Evolutionary conservation across 352 stramenopile species (phyloP), one percentile per base, ranked within the genome.

Genomic region (Globisporangium splendens): DNA sequence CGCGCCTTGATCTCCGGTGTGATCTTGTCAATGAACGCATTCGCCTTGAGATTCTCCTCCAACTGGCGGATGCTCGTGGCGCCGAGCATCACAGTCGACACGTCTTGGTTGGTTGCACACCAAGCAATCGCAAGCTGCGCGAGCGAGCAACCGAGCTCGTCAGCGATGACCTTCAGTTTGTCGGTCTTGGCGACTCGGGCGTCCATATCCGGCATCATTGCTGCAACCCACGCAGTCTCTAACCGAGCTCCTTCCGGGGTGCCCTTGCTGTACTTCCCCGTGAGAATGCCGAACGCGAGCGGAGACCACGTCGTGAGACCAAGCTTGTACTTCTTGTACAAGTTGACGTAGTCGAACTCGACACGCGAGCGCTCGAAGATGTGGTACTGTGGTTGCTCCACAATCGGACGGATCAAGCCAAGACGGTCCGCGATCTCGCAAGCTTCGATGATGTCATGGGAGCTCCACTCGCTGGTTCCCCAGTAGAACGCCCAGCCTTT

Each of bases 371-470:
- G 70, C n/a, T 87, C 63, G 7, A 89, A 56, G 18, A 89, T 58
- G 47, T 75, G 74, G 73, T 89, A 89, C 61, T 84, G 50, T 2
- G 73, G 63, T 54, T 89, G 78, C 38, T 89, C 73, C 2, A 85
- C 58, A 17, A 73, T 61, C 7, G 68, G 73, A 1, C 66, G 61
- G 15, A 62, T 56, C 12, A 77, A 28, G 0, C 56, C 51, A 8
- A 80, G 54, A 8, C 61, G 55, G 24, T 79, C 65, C 0, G 68
- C 73, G 31, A 79, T 70, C 17, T 69, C 63, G 14, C 66, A 76
- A 1, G 78, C 78, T 38, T 88, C 70, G 12, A 55, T 76, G 46
- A 89, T 86, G 59, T 88, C 70, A 41, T 62, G 46, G 1, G 75
- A 60, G 38, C 14, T 65, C 77, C 75, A 89, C 14, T 80, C 72